Conservation (phyloP, 2,329 filamentous ascomycete genomes). For the Xylariales sp. region DNA sequence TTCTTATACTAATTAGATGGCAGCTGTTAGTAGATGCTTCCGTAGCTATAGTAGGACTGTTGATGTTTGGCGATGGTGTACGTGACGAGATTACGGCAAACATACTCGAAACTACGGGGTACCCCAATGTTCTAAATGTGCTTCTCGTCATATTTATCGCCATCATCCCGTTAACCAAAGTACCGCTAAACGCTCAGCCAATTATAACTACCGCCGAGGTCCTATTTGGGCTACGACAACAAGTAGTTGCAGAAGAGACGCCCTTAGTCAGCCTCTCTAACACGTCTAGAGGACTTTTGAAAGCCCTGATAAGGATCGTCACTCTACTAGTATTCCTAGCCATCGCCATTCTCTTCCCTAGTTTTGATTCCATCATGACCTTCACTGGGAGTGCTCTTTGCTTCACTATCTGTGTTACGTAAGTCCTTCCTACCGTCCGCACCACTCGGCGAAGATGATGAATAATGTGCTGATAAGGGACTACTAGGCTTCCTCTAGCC, state of each 20-base stretch:
- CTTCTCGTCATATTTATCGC: conserved; percentile 87
- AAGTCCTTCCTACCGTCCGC: conserved; percentile 43
- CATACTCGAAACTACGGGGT: conserved; percentile 79
- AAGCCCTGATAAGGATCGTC: conserved; percentile 70
- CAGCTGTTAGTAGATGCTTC: conserved; percentile 82
- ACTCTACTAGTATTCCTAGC: conserved; percentile 78
- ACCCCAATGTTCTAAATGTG: conserved; percentile 78
- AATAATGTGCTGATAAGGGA: neutral
- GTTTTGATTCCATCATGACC: conserved; percentile 91
- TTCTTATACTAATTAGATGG: conserved; percentile 10
- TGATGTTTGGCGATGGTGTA: conserved; percentile 96
- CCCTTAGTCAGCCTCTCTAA: conserved; percentile 65
- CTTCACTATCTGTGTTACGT: conserved; percentile 92
- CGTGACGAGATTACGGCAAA: conserved; percentile 91
- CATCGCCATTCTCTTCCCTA: conserved; percentile 76
- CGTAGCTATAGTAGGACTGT: conserved; percentile 83
- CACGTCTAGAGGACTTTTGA: conserved; percentile 68
- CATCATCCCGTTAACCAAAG: conserved; percentile 94
- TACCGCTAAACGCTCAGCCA: conserved; percentile 89
- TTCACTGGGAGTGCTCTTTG: conserved; percentile 90
- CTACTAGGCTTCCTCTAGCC: conserved; percentile 74
- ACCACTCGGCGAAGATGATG: neutral
- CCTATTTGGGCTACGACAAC: conserved; percentile 73
- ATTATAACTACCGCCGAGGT: conserved; percentile 89
- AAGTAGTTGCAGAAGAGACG: conserved; percentile 59